Conservation (phyloP, 176 grass and related monocot genomes). For the Sorghum bicolor region Sorghum_bicolor_NCBIv3 NC_012875.2:25568501-25569000, state of each 20-base stretch:
- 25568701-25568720: conserved; percentile 75
- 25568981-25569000: conserved; percentile 5
- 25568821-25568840: conserved; percentile 2
- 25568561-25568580: not conserved
- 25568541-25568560: not conserved
- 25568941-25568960: conserved; percentile 52
- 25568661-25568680: conserved; percentile 81
- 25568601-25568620: conserved; percentile 62
- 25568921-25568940: conserved; percentile 91
- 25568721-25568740: conserved; percentile 74
- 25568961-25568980: conserved; percentile 9
- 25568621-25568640: conserved; percentile 80
- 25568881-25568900: conserved; percentile 66
- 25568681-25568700: conserved; percentile 76
- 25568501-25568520: not conserved
- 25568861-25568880: conserved; percentile 72
- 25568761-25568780: conserved; percentile 18
- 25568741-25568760: conserved; percentile 85
- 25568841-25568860: conserved; percentile 14
- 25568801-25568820: not conserved
- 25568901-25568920: conserved; percentile 89
- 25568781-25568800: not conserved
- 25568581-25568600: conserved; percentile 5
- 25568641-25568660: conserved; percentile 86
- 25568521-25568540: not conserved